A percentile compares a stretch with the other conserved stretches of the same genome.
Evolutionary conservation across 78 protist species (phyloP).

Genomic region (Blattamonas nauphoetae): DNA sequence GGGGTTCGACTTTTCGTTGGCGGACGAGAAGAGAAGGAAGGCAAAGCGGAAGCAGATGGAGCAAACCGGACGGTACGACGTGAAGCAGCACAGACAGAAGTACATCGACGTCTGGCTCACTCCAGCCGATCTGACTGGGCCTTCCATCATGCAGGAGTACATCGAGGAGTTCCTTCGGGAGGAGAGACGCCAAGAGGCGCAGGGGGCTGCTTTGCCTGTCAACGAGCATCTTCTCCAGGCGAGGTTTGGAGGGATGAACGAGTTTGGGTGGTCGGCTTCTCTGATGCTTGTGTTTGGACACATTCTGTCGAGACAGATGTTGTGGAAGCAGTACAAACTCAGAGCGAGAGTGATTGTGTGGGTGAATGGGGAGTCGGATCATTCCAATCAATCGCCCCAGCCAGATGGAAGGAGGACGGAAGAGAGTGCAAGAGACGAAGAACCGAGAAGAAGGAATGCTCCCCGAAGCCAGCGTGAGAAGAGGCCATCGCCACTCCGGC

Average conservation of each 20-base stretch:
- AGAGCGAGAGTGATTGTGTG: neutral
- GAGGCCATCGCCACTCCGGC: too few relatives aligned
- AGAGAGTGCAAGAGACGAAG: neutral
- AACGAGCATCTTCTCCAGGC: too few relatives aligned
- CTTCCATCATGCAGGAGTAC: too few relatives aligned
- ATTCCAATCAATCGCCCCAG: too few relatives aligned
- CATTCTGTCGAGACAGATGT: neutral
- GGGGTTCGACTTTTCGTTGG: neutral
- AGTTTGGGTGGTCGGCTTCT: neutral
- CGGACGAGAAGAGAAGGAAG: neutral
- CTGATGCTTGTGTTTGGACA: neutral
- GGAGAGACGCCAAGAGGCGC: neutral
- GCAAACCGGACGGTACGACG: neutral
- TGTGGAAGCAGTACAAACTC: neutral
- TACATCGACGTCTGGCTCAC: neutral
- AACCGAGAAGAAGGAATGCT: neutral
- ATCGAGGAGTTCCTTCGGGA: neutral
- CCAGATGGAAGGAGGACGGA: neutral
- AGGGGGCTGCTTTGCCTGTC: neutral
- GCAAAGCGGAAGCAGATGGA: too few relatives aligned
- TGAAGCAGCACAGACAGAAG: neutral
- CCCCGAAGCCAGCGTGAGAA: neutral
- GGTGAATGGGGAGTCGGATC: neutral
- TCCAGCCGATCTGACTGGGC: neutral
- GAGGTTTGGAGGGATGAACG: too few relatives aligned